phyloP scores from a whole-genome alignment of 257 asterid species.

The Nicotiana attenuata region DNA sequence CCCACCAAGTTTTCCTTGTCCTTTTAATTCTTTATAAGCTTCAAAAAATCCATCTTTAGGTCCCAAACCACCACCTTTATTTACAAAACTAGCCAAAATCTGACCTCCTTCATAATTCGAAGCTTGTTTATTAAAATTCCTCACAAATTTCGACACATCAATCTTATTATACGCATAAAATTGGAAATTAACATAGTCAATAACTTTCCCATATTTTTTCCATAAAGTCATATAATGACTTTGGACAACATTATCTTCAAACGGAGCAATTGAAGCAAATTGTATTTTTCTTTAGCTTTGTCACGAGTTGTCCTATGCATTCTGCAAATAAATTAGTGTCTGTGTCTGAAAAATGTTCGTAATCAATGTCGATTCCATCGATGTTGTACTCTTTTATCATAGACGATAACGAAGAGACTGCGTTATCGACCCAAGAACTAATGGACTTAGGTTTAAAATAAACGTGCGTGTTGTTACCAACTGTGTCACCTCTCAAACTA shows the following conservation, averaged over 20 bases:
- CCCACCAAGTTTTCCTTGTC: slow-evolving; percentile 9
- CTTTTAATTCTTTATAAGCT: slow-evolving; percentile 4
- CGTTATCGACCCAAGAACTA: slow-evolving; percentile 20
- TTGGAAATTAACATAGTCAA: slow-evolving; percentile 22
- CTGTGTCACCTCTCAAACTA: slow-evolving; percentile 16
- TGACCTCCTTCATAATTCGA: slow-evolving; percentile 11
- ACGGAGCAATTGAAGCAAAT: slow-evolving; percentile 23
- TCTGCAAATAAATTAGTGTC: slow-evolving; percentile 3
- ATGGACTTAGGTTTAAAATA: slow-evolving; percentile 10
- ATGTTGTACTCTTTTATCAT: slow-evolving; percentile 7
- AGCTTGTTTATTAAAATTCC: neutral
- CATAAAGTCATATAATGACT: slow-evolving; percentile 7
- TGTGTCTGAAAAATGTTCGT: slow-evolving; percentile 3
- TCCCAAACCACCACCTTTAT: slow-evolving; percentile 7
- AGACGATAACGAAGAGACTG: slow-evolving; percentile 10
- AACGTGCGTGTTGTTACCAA: neutral
- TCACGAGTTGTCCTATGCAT: slow-evolving; percentile 13
- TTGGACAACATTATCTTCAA: neutral
- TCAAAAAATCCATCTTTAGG: slow-evolving; percentile 17
- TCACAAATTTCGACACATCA: neutral
- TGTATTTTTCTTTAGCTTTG: slow-evolving; percentile 3
- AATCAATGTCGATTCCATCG: slow-evolving; percentile 21
- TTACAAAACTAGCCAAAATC: slow-evolving; percentile 12
- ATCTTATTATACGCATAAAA: slow-evolving; percentile 15
- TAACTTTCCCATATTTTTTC: slow-evolving; percentile 7